These are phyloP conservation scores for Alternaria sp. DNA, from an alignment of 2,329 filamentous ascomycete species.

Conservation along the genomic window DNA sequence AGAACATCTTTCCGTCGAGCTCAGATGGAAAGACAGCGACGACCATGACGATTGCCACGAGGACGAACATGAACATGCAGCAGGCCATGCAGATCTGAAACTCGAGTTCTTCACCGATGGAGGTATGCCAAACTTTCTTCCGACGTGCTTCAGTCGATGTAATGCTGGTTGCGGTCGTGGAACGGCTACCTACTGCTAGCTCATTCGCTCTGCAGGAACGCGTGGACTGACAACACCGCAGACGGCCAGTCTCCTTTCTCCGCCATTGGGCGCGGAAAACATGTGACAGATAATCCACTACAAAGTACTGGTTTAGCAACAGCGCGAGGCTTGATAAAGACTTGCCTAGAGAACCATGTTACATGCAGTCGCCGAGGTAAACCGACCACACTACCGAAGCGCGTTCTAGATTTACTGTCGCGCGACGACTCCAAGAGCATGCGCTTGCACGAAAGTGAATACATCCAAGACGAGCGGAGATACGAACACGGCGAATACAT, in stretches of 20 bases:
- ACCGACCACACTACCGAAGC: slow-evolving; percentile 34
- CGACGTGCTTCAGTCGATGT: background rate
- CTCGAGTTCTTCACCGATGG: slow-evolving; percentile 46
- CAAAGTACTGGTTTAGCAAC: slow-evolving; percentile 36
- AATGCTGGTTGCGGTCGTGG: background rate
- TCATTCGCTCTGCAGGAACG: background rate
- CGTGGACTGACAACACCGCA: slow-evolving; percentile 25
- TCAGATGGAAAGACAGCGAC: slow-evolving; percentile 36
- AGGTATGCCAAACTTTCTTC: slow-evolving; percentile 29
- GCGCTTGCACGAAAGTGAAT: slow-evolving; percentile 37
- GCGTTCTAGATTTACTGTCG: slow-evolving; percentile 38
- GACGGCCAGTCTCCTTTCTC: slow-evolving; percentile 44
- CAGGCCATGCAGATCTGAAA: slow-evolving; percentile 43
- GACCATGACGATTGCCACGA: slow-evolving; percentile 24
- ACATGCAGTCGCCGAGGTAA: slow-evolving; percentile 32
- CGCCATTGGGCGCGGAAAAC: slow-evolving; percentile 42
- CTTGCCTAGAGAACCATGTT: slow-evolving; percentile 39
- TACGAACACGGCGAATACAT: slow-evolving; percentile 44
- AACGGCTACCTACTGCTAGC: slow-evolving; percentile 4
- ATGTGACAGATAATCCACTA: slow-evolving; percentile 37
- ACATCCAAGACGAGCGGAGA: slow-evolving; percentile 29
- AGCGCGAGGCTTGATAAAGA: slow-evolving; percentile 35
- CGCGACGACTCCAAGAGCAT: slow-evolving; percentile 39
- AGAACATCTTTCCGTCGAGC: slow-evolving; percentile 43
- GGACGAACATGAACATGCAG: slow-evolving; percentile 26